Evolutionary conservation across 805 yeast species (phyloP), one percentile per base, ranked within the genome.

Genomic region (baker's yeast (Saccharomyces cerevisiae)): DNA sequence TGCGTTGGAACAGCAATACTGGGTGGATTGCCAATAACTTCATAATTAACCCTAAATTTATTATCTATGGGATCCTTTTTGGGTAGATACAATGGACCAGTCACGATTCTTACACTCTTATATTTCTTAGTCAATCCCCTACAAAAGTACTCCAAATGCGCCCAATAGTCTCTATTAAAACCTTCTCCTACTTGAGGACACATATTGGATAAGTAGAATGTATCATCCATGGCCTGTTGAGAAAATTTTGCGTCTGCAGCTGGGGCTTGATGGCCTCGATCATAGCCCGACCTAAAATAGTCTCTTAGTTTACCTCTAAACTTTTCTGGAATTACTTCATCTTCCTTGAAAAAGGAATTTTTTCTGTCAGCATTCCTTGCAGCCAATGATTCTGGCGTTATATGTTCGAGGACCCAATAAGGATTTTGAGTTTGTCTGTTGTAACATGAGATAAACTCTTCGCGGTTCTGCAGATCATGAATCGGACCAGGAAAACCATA

Each of bases 171-270:
- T 62, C 99, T 79, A 72, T 94, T 94, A 75, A 94, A 94, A 0
- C 99, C 99, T 4, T 86, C 96, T 3, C 99, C 99, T 3, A 94
- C 96, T 70, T 94, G 99, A 1, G 99, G 99, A 6, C 95, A 81
- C 78, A 94, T 92, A 70, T 94, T 94, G 5, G 96, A 85, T 62
- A 94, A 74, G 59, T 76, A 81, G 65, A 94, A 94, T 0, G 99
- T 94, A 69, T 92, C 96, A 70, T 94, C 85, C 98, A 94, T 92
- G 21, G 97, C 97, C 21, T 68, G 61, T 71, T 94, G 99, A 31
- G 83, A 82, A 72, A 82, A 94, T 67, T 89, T 90, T 27, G 98
- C 97, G 69, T 94, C 87, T 0, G 98, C 98, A 4, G 99, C 99
- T 2, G 99, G 97, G 0, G 96, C 97, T 63, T 88, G 89, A 71